phyloP scores from a whole-genome alignment of 148 eudicot genomes.

The Nepenthes mirabilis region DNA sequence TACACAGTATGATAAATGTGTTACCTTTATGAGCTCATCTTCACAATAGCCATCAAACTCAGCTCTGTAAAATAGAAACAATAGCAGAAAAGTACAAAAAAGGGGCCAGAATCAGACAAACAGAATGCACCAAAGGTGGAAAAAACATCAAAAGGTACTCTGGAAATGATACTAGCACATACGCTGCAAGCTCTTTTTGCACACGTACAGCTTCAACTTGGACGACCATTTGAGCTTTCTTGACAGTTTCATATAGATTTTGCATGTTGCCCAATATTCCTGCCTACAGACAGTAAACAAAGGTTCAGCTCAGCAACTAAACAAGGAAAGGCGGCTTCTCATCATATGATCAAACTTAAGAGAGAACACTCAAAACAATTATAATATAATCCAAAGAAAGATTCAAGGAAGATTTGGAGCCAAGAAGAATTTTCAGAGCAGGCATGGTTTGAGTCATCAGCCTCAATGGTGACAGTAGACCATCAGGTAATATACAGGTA shows the following conservation, averaged over 20 bases:
- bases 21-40: slow-evolving; percentile 89
- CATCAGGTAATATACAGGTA: too few species aligned
- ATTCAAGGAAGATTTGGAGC: too few species aligned
- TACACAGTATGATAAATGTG: background rate
- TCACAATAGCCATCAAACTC: slow-evolving; percentile 98
- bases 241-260: slow-evolving; percentile 84
- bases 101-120: background rate
- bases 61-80: slow-evolving; percentile 42
- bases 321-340: background rate
- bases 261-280: slow-evolving; percentile 91
- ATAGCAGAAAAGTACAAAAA: slow-evolving; percentile 2
- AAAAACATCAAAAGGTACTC: background rate
- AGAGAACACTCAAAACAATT: background rate
- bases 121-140: background rate
- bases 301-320: slow-evolving; percentile 2
- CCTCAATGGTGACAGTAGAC: too few species aligned
- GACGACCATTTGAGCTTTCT: slow-evolving; percentile 90
- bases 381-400: too few species aligned
- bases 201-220: slow-evolving; percentile 88
- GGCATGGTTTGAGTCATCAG: too few species aligned
- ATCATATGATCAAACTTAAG: background rate
- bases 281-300: slow-evolving; percentile 34
- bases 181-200: slow-evolving; percentile 95
- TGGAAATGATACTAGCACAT: slow-evolving; percentile 12
- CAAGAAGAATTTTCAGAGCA: background rate